Base-by-base conservation (phyloP, 176 grass and related monocot genomes). In the Rhynchospora breviuscula region DNA sequence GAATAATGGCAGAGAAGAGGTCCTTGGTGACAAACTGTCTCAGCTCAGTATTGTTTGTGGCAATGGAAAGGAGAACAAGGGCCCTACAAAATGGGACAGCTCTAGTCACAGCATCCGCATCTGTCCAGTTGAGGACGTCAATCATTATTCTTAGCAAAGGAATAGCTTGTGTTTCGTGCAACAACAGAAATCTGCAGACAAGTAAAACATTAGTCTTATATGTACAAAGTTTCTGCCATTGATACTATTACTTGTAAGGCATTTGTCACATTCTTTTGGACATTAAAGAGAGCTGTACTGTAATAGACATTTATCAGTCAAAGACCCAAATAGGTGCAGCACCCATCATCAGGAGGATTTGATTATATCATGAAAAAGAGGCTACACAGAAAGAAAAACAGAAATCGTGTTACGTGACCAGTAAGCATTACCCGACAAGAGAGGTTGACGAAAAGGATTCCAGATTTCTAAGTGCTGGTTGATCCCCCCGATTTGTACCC, bases 1-100 rank as follows among this genome's bases (percentile, higher is more conserved):
- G 87, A 88, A 95, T 91, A 89, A 91, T 85, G 85, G 95, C 91
- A 86, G 87, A 88, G 81, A 98, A 93, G 14, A 98, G 84, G 90
- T 98, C 95, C 86, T 93, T 98, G 14, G 91, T 88, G 79, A 98
- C 92, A 87, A 98, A 93, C 75, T 95, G 91, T 88, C 89, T 93
- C 65, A 98, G 79, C 84, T 98, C 91, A 33, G 79, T 63, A 83
- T 77, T 84, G 69, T 91, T 95, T 45, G 95, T 87, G 44, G 88
- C 79, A 83, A 98, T 86, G 75, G 91, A 88, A 19, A 98, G 92
- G 73, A 95, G 91, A 90, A 95, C 85, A 58, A 98, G 84, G 52
- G 92, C 84, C 81, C 86, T 84, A 79, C 95, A 98, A 71, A 98
- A 98, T 29, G 91, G 82, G 14, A 95, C 82, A 80, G 79, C 66